These are phyloP conservation scores for Ophiostoma sp. DNA, from an alignment of 2,329 filamentous ascomycete genomes.

Conservation along the genomic window DNA sequence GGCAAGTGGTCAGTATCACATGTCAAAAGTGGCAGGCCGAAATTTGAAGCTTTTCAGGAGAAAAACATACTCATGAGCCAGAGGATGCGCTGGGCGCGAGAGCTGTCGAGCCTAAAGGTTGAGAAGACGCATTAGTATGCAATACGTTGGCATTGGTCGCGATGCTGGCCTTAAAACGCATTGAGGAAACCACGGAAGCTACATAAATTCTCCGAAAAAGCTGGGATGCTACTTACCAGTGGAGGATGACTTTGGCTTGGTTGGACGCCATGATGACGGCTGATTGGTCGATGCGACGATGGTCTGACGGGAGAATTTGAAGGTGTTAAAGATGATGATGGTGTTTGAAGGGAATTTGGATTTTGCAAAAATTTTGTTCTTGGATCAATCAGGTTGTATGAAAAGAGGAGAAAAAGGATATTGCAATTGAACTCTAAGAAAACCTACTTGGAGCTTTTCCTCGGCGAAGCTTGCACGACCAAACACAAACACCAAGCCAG, in stretches of 20 bases:
- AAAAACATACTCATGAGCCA: conserved; percentile 63
- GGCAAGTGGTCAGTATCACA: not conserved
- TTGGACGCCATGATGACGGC: not conserved
- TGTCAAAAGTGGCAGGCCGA: not conserved
- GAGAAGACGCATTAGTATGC: not conserved
- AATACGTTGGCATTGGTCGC: not conserved
- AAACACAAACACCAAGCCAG: not conserved
- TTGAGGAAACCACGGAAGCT: not conserved
- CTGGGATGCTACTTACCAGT: conserved; percentile 18
- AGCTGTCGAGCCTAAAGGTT: conserved; percentile 70
- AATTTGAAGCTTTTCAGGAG: not conserved
- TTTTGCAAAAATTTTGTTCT: not conserved
- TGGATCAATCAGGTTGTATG: not conserved
- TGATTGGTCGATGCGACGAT: not conserved
- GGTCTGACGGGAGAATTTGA: not conserved
- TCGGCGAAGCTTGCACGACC: not conserved
- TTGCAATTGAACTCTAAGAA: not conserved
- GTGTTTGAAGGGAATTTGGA: not conserved
- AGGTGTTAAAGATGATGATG: not conserved
- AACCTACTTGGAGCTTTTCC: not conserved
- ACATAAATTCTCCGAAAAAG: not conserved
- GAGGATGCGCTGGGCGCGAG: conserved; percentile 77
- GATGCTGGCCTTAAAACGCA: not conserved
- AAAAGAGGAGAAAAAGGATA: not conserved
- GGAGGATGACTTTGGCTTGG: conserved; percentile 24